Conservation (phyloP, 345 rosid genomes). For the Bretschneidera sinensis region DNA sequence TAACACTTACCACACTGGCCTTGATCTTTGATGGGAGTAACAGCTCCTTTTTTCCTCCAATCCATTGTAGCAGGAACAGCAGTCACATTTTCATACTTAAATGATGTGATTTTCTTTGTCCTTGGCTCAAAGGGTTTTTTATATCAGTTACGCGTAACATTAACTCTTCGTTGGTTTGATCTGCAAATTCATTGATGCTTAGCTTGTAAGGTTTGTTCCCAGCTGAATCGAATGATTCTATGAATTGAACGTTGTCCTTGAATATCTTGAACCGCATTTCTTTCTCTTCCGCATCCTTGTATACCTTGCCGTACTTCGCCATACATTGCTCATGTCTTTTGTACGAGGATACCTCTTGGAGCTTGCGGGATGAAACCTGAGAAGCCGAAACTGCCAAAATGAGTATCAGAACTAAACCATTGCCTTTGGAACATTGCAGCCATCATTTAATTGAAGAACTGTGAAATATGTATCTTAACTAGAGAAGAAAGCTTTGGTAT, state of each 20-base stretch:
- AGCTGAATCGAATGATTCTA: constrained; percentile 23
- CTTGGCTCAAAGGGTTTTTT: constrained; percentile 24
- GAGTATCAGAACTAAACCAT: constrained; percentile 1
- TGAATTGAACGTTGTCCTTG: constrained; percentile 16
- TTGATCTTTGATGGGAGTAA: constrained; percentile 40
- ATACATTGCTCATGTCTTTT: constrained; percentile 33
- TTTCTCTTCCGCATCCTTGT: constrained; percentile 18
- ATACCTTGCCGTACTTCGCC: constrained; percentile 17
- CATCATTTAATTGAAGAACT: too few relatives aligned
- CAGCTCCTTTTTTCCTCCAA: constrained; percentile 51
- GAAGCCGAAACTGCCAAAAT: constrained; percentile 5
- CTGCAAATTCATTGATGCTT: constrained; percentile 38
- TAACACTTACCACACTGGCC: constrained; percentile 36
- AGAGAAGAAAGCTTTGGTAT: too few relatives aligned
- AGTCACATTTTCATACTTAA: constrained; percentile 34
- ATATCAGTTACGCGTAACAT: constrained; percentile 29
- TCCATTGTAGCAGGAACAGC: constrained; percentile 31
- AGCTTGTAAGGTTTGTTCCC: constrained; percentile 33
- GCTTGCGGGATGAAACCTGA: constrained; percentile 14
- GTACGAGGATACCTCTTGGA: constrained; percentile 12
- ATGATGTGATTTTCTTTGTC: not conserved
- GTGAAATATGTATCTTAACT: too few relatives aligned
- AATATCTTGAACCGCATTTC: constrained; percentile 24
- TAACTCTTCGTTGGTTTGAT: constrained; percentile 44
- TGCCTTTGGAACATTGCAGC: constrained; percentile 1